phyloP scores from a whole-genome alignment of 1,284 basidiomycete genomes.

The Microbotryum lychnidis-dioicae region DNA sequence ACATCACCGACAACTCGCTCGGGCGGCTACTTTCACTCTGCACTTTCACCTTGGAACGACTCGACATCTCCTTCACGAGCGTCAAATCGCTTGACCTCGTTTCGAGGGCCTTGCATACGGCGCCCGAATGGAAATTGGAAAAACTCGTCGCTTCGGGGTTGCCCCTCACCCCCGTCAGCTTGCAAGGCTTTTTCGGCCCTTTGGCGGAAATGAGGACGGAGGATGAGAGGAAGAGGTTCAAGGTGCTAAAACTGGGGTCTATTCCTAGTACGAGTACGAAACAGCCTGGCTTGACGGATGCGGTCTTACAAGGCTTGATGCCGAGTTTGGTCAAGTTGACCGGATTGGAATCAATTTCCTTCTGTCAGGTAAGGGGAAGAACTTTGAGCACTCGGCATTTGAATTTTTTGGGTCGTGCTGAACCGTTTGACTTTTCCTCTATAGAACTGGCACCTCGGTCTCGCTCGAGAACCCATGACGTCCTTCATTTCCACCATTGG shows the following conservation, averaged over 20 bases:
- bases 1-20: slow-evolving; percentile 29
- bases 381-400: no score
- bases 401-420: no score
- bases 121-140: slow-evolving; percentile 18
- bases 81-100: slow-evolving; percentile 32
- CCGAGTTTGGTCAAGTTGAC: slow-evolving; percentile 25
- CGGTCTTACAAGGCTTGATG: slow-evolving; percentile 21
- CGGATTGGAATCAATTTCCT: slow-evolving; percentile 25
- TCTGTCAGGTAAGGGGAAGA: slow-evolving; percentile 14
- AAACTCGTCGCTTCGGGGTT: slow-evolving; percentile 34
- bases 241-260: slow-evolving; percentile 27
- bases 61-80: slow-evolving; percentile 34
- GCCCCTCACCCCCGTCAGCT: slow-evolving; percentile 20
- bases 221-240: slow-evolving; percentile 14
- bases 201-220: slow-evolving; percentile 2
- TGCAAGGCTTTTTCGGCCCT: slow-evolving; percentile 30
- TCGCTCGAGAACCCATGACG: slow-evolving; percentile 11
- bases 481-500: slow-evolving; percentile 19
- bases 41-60: slow-evolving; percentile 21
- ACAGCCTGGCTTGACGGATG: slow-evolving; percentile 22
- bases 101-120: slow-evolving; percentile 19
- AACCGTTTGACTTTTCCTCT: neutral
- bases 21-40: slow-evolving; percentile 31
- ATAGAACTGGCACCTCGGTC: slow-evolving; percentile 9
- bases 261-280: slow-evolving; percentile 21